Base-by-base conservation (phyloP, 1,284 basidiomycete genomes). In the Clitocybe nebularis region DNA sequence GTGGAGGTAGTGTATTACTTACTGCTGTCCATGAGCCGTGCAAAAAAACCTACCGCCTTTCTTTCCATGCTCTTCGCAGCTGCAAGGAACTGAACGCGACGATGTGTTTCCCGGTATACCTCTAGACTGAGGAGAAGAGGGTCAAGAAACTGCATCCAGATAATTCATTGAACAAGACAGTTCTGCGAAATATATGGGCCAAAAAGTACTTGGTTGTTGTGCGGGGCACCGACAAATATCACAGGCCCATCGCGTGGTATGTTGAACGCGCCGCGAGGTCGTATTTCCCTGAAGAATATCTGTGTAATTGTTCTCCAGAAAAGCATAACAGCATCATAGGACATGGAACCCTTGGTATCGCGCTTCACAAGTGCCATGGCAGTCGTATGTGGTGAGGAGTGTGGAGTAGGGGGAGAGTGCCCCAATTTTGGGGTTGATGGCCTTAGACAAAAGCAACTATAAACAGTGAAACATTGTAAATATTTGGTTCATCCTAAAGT, bases 241-340 rank as follows among this genome's bases (percentile, higher is more conserved):
- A 98, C 81, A 5, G 96, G 91, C 0, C 93, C 96, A 50, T 91
- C 79, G 47, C 76, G 75, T 24, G 96, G 96, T 41, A 99, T 93
- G 58, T 97, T 89, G 76, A 89, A 97, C 29, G 94, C 88, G 39
- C 96, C 93, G 62, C 96, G 77, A 2, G 94, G 92, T 50, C 94
- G 79, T 56, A 99, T 88, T 69, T 99, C 95, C 48, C 96, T 76
- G 73, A 99, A 99, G 77, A 99, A 99, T 55, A 99, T 85, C 66
- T 91, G 92, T 56, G 90, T 91, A 48, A 99, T 79, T 16, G 83
- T 72, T 45, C 85, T 72, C 89, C 89, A 89, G 64, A 90, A 86
- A 28, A 84, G 57, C 60, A 91, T 75, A 13, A 77, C 76, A 34
- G 71, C 68, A 55, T 88, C 81, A 57, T 89, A 89, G 65, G 59